Conservation (phyloP, 306 rosid genomes). For the Lablab purpureus region DNA sequence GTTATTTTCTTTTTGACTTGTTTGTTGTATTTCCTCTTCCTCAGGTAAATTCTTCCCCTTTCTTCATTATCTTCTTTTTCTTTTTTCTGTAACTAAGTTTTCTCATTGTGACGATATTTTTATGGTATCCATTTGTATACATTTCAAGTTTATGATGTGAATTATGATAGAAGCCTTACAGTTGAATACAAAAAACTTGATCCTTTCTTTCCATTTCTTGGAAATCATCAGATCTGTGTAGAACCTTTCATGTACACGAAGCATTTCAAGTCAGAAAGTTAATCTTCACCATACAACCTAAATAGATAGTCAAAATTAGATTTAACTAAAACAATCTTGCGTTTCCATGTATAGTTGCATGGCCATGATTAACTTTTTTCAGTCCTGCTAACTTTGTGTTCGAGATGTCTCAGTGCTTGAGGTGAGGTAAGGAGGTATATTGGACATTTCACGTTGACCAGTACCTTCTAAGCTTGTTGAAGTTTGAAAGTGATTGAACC, state of each 20-base stretch:
- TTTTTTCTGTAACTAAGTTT: neutral
- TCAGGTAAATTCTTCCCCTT: conserved; percentile 60
- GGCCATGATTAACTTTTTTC: too few relatives aligned
- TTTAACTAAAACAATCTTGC: too few relatives aligned
- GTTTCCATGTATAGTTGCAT: too few relatives aligned
- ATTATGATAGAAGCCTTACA: neutral
- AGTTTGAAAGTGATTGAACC: neutral
- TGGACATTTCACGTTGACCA: too few relatives aligned
- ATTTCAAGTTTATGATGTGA: too few relatives aligned
- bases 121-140: neutral
- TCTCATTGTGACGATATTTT: neutral
- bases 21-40: conserved; percentile 81
- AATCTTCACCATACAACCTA: neutral
- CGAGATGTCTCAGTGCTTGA: too few relatives aligned
- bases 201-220: neutral
- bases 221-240: neutral
- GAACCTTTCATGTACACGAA: neutral
- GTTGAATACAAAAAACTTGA: neutral
- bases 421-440: too few relatives aligned
- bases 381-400: too few relatives aligned
- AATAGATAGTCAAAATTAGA: neutral
- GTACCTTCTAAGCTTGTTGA: neutral
- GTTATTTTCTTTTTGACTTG: conserved; percentile 69
- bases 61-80: neutral
- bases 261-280: neutral